Evolutionary conservation across 2,329 filamentous ascomycete genomes (phyloP).

Genomic region (Pseudocercospora eumusae): DNA sequence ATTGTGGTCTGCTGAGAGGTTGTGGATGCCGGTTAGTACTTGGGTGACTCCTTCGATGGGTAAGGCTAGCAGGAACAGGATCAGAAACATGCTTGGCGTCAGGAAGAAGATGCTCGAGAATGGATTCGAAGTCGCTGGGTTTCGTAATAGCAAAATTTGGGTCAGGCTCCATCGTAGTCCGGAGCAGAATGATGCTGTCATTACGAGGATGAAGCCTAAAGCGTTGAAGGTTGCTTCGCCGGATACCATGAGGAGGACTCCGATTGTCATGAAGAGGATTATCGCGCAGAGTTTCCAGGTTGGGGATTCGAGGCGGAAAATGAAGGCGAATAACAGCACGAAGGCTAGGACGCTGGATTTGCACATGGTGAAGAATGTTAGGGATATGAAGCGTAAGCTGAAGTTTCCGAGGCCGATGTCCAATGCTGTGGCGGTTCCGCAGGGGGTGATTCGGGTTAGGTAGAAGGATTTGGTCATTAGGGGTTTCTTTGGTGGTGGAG

Average conservation of each 20-base stretch:
- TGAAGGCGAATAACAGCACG: conserved; percentile 89
- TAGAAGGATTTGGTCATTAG: conserved; percentile 90
- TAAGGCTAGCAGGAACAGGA: conserved; percentile 76
- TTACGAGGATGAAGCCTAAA: conserved; percentile 86
- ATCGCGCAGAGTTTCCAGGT: conserved; percentile 84
- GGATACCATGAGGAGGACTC: conserved; percentile 97
- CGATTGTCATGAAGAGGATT: conserved; percentile 86
- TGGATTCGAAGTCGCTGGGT: conserved; percentile 92
- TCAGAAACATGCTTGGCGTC: conserved; percentile 93
- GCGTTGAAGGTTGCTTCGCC: conserved; percentile 88
- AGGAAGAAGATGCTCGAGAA: conserved; percentile 97
- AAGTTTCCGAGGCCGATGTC: conserved; percentile 97
- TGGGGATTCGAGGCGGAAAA: conserved; percentile 86
- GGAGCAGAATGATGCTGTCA: conserved; percentile 89
- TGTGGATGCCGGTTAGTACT: conserved; percentile 65
- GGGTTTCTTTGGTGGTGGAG: conserved; percentile 50
- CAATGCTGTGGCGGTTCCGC: conserved; percentile 86
- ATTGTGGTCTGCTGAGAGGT: conserved; percentile 69
- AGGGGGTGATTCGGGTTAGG: conserved; percentile 85
- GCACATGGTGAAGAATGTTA: conserved; percentile 99
- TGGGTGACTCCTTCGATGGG: conserved; percentile 77
- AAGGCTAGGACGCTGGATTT: conserved; percentile 96
- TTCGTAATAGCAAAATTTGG: conserved; percentile 89
- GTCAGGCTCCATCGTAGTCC: conserved; percentile 99
- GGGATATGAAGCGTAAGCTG: conserved; percentile 90